phyloP scores from a whole-genome alignment of 2,329 filamentous ascomycete species.

The Xylariaceae sp. region DNA sequence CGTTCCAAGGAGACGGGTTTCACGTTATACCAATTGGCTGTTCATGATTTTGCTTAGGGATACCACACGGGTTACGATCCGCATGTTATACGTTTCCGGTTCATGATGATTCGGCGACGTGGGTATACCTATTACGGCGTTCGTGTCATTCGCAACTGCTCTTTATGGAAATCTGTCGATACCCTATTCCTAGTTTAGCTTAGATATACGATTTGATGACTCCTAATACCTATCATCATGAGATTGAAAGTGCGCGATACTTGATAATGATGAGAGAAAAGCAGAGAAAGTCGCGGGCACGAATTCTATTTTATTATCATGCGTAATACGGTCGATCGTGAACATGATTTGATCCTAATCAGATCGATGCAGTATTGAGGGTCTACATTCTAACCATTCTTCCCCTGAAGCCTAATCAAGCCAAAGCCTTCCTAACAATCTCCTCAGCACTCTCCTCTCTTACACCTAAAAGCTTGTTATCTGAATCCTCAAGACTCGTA shows the following conservation, averaged over 20 bases:
- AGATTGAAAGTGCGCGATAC: not conserved
- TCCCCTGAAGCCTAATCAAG: not conserved
- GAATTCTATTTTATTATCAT: too few relatives aligned
- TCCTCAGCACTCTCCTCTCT: conserved; percentile 25
- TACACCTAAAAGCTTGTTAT: conserved; percentile 25
- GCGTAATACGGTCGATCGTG: too few relatives aligned
- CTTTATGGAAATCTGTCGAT: conserved; percentile 8
- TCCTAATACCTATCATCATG: not conserved
- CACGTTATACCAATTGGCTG: conserved; percentile 2
- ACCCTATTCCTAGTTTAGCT: conserved; percentile 8
- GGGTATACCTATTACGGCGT: too few relatives aligned
- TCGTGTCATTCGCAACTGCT: too few relatives aligned
- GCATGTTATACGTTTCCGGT: conserved; percentile 1
- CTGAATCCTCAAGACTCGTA: conserved; percentile 22
- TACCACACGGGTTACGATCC: conserved; percentile 4
- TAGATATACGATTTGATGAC: conserved; percentile 10
- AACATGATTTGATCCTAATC: too few relatives aligned
- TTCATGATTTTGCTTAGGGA: conserved; percentile 2
- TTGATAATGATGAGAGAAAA: too few relatives aligned
- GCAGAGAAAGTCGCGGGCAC: too few relatives aligned
- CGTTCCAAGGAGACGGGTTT: conserved; percentile 2
- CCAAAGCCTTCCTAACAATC: conserved; percentile 23
- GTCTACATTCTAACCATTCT: too few relatives aligned
- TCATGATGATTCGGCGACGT: too few relatives aligned
- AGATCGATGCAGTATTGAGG: too few relatives aligned